A percentile compares a stretch with the other conserved stretches of the same genome.
Evolutionary conservation across 225 moss, liverwort and hornwort species (phyloP).

Genomic region (Straminergon stramineum): DNA sequence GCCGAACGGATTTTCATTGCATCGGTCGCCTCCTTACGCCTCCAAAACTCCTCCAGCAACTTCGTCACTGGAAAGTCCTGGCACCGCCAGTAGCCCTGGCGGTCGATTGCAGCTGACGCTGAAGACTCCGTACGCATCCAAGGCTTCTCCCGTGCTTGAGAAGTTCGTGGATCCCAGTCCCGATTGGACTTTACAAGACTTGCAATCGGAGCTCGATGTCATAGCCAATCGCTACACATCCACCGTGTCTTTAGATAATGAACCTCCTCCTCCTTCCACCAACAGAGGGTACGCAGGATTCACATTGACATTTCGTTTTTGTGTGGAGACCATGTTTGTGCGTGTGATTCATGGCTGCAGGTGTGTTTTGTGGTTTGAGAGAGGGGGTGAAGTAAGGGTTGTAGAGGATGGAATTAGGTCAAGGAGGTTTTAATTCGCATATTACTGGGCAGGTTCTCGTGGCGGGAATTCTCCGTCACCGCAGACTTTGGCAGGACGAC

Average conservation of each 20-base stretch:
- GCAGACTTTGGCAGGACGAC: constrained; percentile 74
- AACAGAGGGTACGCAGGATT: constrained; percentile 18
- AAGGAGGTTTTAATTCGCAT: background rate
- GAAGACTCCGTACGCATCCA: constrained; percentile 15
- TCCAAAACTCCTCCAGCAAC: background rate
- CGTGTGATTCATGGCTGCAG: background rate
- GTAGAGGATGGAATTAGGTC: background rate
- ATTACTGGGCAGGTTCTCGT: constrained; percentile 44
- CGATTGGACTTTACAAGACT: constrained; percentile 62
- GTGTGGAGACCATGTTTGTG: background rate
- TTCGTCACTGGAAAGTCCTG: background rate
- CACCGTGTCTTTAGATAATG: constrained; percentile 22
- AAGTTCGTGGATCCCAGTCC: constrained; percentile 63
- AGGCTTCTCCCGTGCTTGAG: constrained; percentile 23
- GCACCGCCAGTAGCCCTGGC: background rate
- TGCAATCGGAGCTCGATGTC: constrained; percentile 59
- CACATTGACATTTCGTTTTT: background rate
- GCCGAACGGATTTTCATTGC: constrained; percentile 1
- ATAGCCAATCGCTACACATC: constrained; percentile 34
- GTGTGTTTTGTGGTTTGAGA: background rate
- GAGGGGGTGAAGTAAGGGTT: background rate
- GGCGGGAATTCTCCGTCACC: constrained; percentile 62
- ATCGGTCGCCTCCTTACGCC: constrained; percentile 36
- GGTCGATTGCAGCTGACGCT: constrained; percentile 23
- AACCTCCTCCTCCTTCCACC: constrained; percentile 18